Percentiles rank a stretch among this genome's conserved stretches.
phyloP scores from a whole-genome alignment of 2,329 filamentous ascomycete species.

The Elsinoe necatrix region DNA sequence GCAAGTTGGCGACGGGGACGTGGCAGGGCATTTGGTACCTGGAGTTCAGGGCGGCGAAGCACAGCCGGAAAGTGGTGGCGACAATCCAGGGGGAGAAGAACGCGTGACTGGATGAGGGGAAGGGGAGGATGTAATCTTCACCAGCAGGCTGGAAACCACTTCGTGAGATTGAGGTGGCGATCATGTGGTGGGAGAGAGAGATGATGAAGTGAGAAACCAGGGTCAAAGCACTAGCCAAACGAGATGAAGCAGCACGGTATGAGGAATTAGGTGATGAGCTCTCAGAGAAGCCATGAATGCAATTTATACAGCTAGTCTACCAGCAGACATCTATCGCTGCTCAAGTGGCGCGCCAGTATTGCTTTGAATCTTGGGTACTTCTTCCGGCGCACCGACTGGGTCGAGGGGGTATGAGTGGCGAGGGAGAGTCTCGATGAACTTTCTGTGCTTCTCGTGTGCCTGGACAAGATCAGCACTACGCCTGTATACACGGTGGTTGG shows the following conservation, averaged over 20 bases:
- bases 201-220: neutral
- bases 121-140: neutral
- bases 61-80: slow-evolving; percentile 74
- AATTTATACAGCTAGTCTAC: neutral
- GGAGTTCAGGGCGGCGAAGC: slow-evolving; percentile 72
- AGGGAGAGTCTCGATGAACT: slow-evolving; percentile 73
- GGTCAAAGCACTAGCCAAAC: too few species aligned
- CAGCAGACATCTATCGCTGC: slow-evolving; percentile 44
- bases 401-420: slow-evolving; percentile 67
- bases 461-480: slow-evolving; percentile 32
- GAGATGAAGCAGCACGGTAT: too few species aligned
- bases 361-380: slow-evolving; percentile 49
- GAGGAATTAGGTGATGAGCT: too few species aligned
- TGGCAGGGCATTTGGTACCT: slow-evolving; percentile 95
- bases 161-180: too few species aligned
- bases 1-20: slow-evolving; percentile 60
- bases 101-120: slow-evolving; percentile 24
- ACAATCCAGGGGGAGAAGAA: slow-evolving; percentile 82
- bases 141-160: too few species aligned
- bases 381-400: slow-evolving; percentile 49
- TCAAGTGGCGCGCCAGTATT: slow-evolving; percentile 51
- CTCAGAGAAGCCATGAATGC: neutral
- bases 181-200: neutral
- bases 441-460: slow-evolving; percentile 84
- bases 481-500: too few species aligned